Base-by-base conservation (phyloP, 129 eudicot species). In the Solidago caesia region DNA sequence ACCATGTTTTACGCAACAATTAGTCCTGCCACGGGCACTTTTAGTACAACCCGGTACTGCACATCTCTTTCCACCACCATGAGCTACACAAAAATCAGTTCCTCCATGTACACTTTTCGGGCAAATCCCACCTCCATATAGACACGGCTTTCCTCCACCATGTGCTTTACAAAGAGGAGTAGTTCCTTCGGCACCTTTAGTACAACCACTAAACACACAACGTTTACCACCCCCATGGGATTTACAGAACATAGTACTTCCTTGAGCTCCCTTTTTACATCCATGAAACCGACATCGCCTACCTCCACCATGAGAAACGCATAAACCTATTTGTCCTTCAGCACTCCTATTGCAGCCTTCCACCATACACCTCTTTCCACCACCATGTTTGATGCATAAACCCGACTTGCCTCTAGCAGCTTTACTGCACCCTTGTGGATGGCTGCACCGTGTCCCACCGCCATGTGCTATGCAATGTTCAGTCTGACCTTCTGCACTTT, bases 301-400 rank as follows among this genome's bases (percentile, higher is more conserved):
- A 0, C 96, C 97, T 1, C 97, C 97, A 1, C 96, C 97, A 13
- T 91, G 97, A 4, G 97, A 89, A 73, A 91, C 89, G 89, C 97
- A 91, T 67, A 91, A 75, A 7, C 96, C 96, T 4, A 81, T 75
- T 63, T 85, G 87, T 5, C 94, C 92, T 75, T 89, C 96, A 3
- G 98, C 98, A 25, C 92, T 84, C 5, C 96, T 75, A 4, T 82
- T 74, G 84, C 98, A 92, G 4, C 92, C 90, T 41, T 86, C 90
- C 21, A 87, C 86, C 64, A 79, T 81, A 57, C 94, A 89, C 82
- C 92, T 75, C 85, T 92, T 92, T 5, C 98, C 98, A 2, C 98
- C 98, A 48, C 95, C 95, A 48, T 92, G 98, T 74, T 82, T 82
- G 39, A 92, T 87, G 81, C 98, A 92, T 15, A 92, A 89, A 29